A percentile compares a stretch with the other conserved stretches of the same genome.
Conservation (phyloP, 1,139 yeast species). For the Suhomyces yuchorum region DNA sequence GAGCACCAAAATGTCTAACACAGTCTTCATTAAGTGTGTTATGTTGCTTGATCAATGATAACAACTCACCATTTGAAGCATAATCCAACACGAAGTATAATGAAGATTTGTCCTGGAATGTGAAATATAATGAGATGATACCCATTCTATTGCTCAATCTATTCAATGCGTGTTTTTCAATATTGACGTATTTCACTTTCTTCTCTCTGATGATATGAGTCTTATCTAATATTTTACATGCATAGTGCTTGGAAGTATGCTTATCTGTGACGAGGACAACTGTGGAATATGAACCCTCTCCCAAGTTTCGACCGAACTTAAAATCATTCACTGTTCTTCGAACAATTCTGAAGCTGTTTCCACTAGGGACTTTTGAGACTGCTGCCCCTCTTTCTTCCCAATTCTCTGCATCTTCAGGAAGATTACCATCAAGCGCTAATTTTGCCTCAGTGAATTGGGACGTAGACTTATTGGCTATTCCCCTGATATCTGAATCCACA, state of each 20-base stretch:
- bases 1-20: constrained; percentile 69
- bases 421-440: not conserved
- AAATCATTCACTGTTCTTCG: constrained; percentile 81
- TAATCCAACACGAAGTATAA: constrained; percentile 90
- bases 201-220: constrained; percentile 93
- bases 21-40: constrained; percentile 80
- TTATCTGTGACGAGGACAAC: constrained; percentile 85
- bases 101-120: constrained; percentile 89
- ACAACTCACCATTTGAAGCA: constrained; percentile 90
- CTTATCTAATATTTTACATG: constrained; percentile 89
- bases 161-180: constrained; percentile 90
- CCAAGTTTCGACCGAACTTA: constrained; percentile 81
- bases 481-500: constrained; percentile 14
- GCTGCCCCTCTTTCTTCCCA: constrained; percentile 49
- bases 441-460: not conserved
- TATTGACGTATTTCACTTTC: constrained; percentile 93
- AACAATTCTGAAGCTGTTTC: constrained; percentile 27
- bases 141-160: constrained; percentile 73
- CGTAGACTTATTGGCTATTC: constrained; percentile 3
- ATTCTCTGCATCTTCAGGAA: constrained; percentile 14
- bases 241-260: constrained; percentile 72
- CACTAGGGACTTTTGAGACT: constrained; percentile 22
- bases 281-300: constrained; percentile 96
- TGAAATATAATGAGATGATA: constrained; percentile 81
- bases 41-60: constrained; percentile 73